Base-by-base conservation (phyloP, 2,329 filamentous ascomycete genomes). In the Tolypocladium cylindrosporum region DNA sequence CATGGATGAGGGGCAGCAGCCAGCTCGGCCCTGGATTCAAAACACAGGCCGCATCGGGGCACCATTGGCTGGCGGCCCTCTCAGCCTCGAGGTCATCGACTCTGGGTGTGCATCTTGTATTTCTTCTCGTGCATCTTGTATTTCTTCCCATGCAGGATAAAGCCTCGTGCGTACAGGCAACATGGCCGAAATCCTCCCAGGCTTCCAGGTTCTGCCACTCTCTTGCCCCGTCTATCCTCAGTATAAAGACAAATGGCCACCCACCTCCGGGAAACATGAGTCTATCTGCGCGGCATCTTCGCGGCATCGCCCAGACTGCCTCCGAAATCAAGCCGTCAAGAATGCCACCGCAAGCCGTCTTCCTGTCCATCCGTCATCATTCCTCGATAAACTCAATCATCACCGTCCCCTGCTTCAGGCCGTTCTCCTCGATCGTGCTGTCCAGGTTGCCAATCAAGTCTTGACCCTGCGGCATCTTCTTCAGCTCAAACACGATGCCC, bases 331-430 rank as follows among this genome's bases (percentile, higher is more conserved):
- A 36, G 16, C 21, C 24, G 11, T 51, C 4, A 10, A 34, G 2
- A 19, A 19, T 21, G 19, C 36, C 31, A 21, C 43, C 9, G 42
- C 11, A 16, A 21, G 27, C 27, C 6, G 27, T 3, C 19, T 14
- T 4, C 7, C 9, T 19, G 19, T 21, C 31, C 11, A 1, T 9
- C 27, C 19, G 16, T 51, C 53, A 21, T 36, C 37, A 75, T 37
- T 82, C 79, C 71, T 90, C 87, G 58, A 89, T 73, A 68, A 91
- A 95, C 72, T 97, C 94, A 64, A 99, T 87, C 90, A 97, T 97
- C 9, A 99, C 88, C 0, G 91, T 96, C 4, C 89, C 91, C 68
- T 95, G 93, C 77, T 94, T 96, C 65, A 99, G 73, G 0, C 92
- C 91, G 0, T 88, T 90, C 67, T 91, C 87, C 64, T 84, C 84